Evolutionary conservation across 1,284 basidiomycete species (phyloP).

Genomic region (Boletus holoroseus): DNA sequence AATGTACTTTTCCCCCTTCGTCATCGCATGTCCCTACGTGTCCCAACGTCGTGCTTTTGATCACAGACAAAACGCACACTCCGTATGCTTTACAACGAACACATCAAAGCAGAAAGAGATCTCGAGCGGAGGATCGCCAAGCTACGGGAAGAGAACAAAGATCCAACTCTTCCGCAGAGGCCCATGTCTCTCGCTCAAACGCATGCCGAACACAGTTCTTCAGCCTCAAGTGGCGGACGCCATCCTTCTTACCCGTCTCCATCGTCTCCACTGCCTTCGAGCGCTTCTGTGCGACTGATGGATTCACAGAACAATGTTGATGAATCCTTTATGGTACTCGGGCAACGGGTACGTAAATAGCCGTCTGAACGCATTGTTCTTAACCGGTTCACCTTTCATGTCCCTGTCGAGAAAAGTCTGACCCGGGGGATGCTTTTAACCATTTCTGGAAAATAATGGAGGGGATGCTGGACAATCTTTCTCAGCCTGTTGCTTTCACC

Average conservation of each 20-base stretch:
- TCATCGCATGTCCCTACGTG: constrained; percentile 8
- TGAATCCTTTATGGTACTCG: constrained; percentile 79
- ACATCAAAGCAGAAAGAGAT: constrained; percentile 62
- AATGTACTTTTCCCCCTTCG: constrained; percentile 44
- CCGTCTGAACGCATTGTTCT: constrained; percentile 5
- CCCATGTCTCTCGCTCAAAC: constrained; percentile 25
- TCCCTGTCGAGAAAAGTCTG: constrained; percentile 43
- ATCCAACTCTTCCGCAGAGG: constrained; percentile 59
- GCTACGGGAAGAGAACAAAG: constrained; percentile 65
- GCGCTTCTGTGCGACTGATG: constrained; percentile 42
- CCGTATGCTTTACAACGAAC: constrained; percentile 66
- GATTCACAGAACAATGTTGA: constrained; percentile 73
- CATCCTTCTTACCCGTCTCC: constrained; percentile 32
- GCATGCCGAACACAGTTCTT: constrained; percentile 27
- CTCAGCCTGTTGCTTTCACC: constrained; percentile 80
- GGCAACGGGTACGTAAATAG: constrained; percentile 49
- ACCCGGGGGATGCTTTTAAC: constrained; percentile 76
- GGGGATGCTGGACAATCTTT: constrained; percentile 74
- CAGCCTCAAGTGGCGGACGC: constrained; percentile 24
- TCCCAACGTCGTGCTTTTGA: constrained; percentile 14
- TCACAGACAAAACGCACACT: constrained; percentile 70
- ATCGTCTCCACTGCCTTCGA: constrained; percentile 42
- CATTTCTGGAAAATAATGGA: constrained; percentile 82
- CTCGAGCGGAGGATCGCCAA: constrained; percentile 64
- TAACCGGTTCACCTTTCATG: constrained; percentile 6